Evolutionary conservation across 805 yeast species (phyloP).

Genomic region (Clavispora santaluciae): DNA sequence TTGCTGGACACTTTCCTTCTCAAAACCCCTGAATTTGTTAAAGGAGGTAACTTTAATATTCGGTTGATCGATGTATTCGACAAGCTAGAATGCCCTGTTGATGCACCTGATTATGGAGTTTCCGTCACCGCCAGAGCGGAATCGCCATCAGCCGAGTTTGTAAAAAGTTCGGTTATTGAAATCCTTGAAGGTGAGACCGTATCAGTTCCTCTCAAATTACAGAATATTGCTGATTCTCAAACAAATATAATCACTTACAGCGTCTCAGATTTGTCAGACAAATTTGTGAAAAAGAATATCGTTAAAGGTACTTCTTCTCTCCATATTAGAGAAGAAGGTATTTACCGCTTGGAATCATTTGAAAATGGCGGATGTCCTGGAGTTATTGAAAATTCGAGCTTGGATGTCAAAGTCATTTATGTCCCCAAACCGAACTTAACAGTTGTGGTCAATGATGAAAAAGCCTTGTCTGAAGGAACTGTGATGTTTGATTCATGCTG

Average conservation of each 20-base stretch:
- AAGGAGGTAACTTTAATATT: conserved; percentile 73
- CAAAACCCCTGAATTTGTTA: conserved; percentile 48
- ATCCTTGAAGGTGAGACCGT: conserved; percentile 61
- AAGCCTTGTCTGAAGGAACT: conserved; percentile 2
- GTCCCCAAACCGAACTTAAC: conserved; percentile 18
- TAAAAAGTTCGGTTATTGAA: conserved; percentile 20
- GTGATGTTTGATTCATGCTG: conserved; percentile 28
- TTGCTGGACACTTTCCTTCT: conserved; percentile 33
- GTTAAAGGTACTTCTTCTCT: conserved; percentile 15
- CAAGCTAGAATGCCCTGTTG: conserved; percentile 73
- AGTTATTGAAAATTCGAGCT: conserved; percentile 13
- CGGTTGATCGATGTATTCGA: conserved; percentile 65
- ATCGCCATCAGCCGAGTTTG: conserved; percentile 47
- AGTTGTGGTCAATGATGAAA: conserved; percentile 11
- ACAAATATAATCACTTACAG: conserved; percentile 32
- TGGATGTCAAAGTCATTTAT: conserved; percentile 18
- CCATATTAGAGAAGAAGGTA: conserved; percentile 36
- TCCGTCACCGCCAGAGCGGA: conserved; percentile 65
- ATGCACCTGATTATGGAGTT: conserved; percentile 56
- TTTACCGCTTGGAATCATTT: conserved; percentile 36
- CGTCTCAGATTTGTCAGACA: conserved; percentile 19
- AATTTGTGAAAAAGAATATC: conserved; percentile 3
- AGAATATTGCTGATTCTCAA: conserved; percentile 27
- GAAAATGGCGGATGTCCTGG: conserved; percentile 46
- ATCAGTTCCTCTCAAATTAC: conserved; percentile 48